Evolutionary conservation across 495 filamentous ascomycete genomes (phyloP).

Genomic region (Cryomyces minteri): DNA sequence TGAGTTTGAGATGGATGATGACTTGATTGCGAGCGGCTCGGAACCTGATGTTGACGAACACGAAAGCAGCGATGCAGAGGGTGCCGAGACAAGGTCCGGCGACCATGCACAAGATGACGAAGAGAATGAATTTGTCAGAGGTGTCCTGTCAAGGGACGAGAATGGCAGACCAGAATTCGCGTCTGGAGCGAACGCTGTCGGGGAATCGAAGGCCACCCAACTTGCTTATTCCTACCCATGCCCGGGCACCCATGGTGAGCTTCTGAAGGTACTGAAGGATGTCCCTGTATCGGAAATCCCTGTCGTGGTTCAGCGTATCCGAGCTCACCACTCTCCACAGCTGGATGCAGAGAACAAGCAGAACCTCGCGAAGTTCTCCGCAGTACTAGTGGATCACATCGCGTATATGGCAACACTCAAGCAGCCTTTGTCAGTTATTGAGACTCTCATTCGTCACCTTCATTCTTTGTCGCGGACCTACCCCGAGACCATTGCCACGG

Average conservation of each 20-base stretch:
- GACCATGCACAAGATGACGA: conserved; percentile 23
- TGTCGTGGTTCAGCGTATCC: conserved; percentile 70
- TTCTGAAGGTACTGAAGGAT: conserved; percentile 43
- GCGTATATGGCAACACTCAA: conserved; percentile 37
- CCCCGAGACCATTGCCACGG: conserved; percentile 53
- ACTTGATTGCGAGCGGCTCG: conserved; percentile 54
- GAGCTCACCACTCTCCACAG: conserved; percentile 78
- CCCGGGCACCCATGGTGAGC: conserved; percentile 53
- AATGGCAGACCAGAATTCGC: conserved; percentile 9
- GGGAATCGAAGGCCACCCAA: conserved; percentile 10
- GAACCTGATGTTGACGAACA: conserved; percentile 29
- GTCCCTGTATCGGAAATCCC: conserved; percentile 46
- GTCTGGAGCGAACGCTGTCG: conserved; percentile 1
- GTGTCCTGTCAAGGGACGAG: conserved; percentile 28
- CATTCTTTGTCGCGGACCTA: conserved; percentile 77
- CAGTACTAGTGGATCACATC: conserved; percentile 61
- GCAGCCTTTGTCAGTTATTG: conserved; percentile 39
- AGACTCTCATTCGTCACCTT: conserved; percentile 56
- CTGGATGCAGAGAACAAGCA: conserved; percentile 66
- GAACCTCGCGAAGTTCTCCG: conserved; percentile 56
- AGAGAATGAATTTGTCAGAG: conserved; percentile 52
- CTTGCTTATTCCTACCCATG: conserved; percentile 73
- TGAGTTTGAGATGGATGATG: conserved; percentile 77
- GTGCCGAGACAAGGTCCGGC: conserved; percentile 20
- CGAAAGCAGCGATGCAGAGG: conserved; percentile 31